Evolutionary conservation across 225 moss, liverwort and hornwort species (phyloP), one percentile per base, ranked within the genome.

Genomic region (Pseudisothecium myosuroides): DNA sequence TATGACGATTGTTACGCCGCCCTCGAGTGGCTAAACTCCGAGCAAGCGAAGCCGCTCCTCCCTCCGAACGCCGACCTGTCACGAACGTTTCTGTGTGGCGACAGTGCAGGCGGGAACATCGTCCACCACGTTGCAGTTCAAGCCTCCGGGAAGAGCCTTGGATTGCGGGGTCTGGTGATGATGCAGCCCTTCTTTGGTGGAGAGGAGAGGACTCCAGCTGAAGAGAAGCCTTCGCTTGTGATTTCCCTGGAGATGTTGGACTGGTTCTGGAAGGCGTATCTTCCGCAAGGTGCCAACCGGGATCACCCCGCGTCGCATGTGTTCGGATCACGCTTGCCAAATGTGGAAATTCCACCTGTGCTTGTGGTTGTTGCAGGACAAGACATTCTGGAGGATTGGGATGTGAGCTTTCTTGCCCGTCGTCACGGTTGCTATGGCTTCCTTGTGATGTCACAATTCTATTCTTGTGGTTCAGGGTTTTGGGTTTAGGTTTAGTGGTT

Each of bases 21-120:
- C n/a, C 83, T 95, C 4, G 76, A 94, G 75, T 96, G 95, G 96
- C 95, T 96, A 8, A 62, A 79, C 7, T 92, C 90, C 24, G 83
- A 77, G 6, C n/a, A 81, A 41, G 80, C 87, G 20, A 58, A 64
- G 32, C 26, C 79, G 10, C 83, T 92, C 59, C 92, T 97, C 45
- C 96, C 97, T 26, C 65, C 63, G 9, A 86, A 90, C 64, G 82
- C 89, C 7, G 95, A 96, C 67, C 91, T 94, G 52, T 95, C 95
- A 0, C 90, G 88, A 24, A 90, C 91, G 13, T 97, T 92, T 76
- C 60, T 97, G 15, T 91, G 93, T 17, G 97, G 97, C 59, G 96
- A 97, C 85, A 94, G 93, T 83, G 94, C 96, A 2, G 97, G 97
- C 8, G 96, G 94, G 19, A 97, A 97, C 86, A 92, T 96, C n/a